Base-by-base conservation (phyloP, 768 basidiomycete species). In the Agrocybe chaxingu region DNA sequence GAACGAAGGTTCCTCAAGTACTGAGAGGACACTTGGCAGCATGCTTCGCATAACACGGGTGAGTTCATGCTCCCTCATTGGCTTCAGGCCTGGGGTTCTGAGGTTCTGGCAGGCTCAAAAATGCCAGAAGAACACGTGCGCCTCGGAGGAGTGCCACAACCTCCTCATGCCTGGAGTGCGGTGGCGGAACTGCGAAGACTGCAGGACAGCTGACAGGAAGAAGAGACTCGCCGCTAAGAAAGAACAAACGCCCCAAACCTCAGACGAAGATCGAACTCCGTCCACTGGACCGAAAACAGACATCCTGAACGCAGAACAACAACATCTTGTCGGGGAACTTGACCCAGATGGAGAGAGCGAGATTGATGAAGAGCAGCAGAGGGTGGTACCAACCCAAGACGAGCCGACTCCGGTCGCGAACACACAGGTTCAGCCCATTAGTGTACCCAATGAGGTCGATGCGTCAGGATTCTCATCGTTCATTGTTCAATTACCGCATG, bases 161-260 rank as follows among this genome's bases (percentile, higher is more conserved):
- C 63, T 79, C 12, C 64, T 80, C 10, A 54, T 66, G 10, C 71
- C 72, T 8, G 64, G 62, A 29, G 62, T 66, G 9, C 72, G 77
- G 0, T 80, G 77, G 78, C 72, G 75, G 53, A 74, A 69, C 56
- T 80, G 79, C 53, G 76, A 78, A 4, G 54, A 60, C 24, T 79
- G 78, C 56, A 66, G 75, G n/a, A 66, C 61, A 48, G 60, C 56
- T 44, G 69, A 70, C 24, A 24, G 24, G 24, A 24, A 24, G 24
- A 24, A 24, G 24, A 24, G 24, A 24, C 24, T 24, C 24, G 24
- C 5, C 24, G 24, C 24, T 24, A 24, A 24, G 24, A 24, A 24
- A 5, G 3, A 24, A 24, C 24, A 24, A 24, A 24, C 3, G 24
- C 24, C 24, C 1, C 24, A 24, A 24, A 24, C 24, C 5, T 24